Base-by-base conservation (phyloP, 768 basidiomycete genomes). In the Boletus rubescentipes region DNA sequence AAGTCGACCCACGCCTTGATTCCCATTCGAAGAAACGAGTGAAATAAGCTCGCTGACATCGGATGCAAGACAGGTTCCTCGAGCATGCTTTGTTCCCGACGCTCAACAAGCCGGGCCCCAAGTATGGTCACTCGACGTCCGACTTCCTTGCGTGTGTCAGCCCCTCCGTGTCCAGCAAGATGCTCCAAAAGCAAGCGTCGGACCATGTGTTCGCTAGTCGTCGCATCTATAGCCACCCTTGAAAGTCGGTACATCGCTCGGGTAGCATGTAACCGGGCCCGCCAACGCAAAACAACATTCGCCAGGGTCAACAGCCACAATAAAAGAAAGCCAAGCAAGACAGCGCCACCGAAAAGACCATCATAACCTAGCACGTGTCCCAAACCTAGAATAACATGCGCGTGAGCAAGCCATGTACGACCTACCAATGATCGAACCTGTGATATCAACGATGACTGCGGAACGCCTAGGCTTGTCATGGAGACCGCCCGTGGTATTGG, bases 301-400 rank as follows among this genome's bases (percentile, higher is more conserved):
- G 31, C 42, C 23, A 65, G 12, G 1, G 34, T 23, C 26, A 57
- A 16, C 16, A 51, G 1, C 53, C 55, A 59, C 14, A 55, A 38
- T 18, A 55, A 11, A 49, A 59, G 12, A 34, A 40, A 48, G 8
- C 18, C 40, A 8, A 46, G 10, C 7, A 54, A 6, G 14, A 36
- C 37, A 21, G 2, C 23, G 41, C 23, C 21, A 35, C 18, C 6
- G 29, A 38, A 18, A 42, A 8, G 9, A 20, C 30, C 20, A 18
- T 23, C 43, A 23, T 41, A 31, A n/a, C 34, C 35, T 9, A 32
- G 26, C 21, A 37, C 14, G 5, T n/a, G 7, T 10, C 26, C 11
- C 8, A 9, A 23, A 23, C 42, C 50, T 57, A 42, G 12, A 42
- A 37, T n/a, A 32, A 31, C 9, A 2, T n/a, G 37, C 37, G 30